phyloP scores from a whole-genome alignment of 2,329 filamentous ascomycete genomes.

The Neospermospora avenae region DNA sequence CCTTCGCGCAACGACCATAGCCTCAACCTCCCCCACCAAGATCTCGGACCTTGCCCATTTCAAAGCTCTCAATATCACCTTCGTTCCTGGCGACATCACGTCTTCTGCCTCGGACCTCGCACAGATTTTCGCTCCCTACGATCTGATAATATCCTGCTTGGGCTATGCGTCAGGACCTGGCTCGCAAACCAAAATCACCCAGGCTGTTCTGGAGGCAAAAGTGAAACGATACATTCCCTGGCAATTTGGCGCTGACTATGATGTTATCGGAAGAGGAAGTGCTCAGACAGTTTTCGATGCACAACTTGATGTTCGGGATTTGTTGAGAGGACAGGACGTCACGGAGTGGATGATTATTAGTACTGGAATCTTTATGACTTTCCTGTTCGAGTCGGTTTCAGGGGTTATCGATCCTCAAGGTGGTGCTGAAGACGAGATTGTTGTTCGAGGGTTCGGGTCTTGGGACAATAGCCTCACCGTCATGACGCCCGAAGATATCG shows the following conservation, averaged over 20 bases:
- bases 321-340: slow-evolving; percentile 45
- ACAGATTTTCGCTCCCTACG: slow-evolving; percentile 44
- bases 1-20: slow-evolving; percentile 48
- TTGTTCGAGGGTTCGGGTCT: slow-evolving; percentile 52
- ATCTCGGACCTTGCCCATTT: slow-evolving; percentile 42
- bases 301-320: slow-evolving; percentile 55
- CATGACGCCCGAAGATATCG: slow-evolving; percentile 63
- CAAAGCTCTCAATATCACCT: slow-evolving; percentile 33
- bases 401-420: slow-evolving; percentile 56
- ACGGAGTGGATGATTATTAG: slow-evolving; percentile 63
- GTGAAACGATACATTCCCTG: slow-evolving; percentile 61
- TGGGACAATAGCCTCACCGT: slow-evolving; percentile 63
- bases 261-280: slow-evolving; percentile 55
- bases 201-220: slow-evolving; percentile 50
- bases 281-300: slow-evolving; percentile 66
- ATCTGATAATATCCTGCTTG: slow-evolving; percentile 57
- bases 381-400: slow-evolving; percentile 61
- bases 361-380: slow-evolving; percentile 70
- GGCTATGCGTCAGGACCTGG: slow-evolving; percentile 56
- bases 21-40: slow-evolving; percentile 40
- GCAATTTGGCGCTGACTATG: slow-evolving; percentile 74
- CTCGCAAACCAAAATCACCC: slow-evolving; percentile 54
- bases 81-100: slow-evolving; percentile 36
- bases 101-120: slow-evolving; percentile 38
- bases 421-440: slow-evolving; percentile 35